Base-by-base conservation (phyloP, 441 rosid genomes). In the Flueggea neowawraea region DNA sequence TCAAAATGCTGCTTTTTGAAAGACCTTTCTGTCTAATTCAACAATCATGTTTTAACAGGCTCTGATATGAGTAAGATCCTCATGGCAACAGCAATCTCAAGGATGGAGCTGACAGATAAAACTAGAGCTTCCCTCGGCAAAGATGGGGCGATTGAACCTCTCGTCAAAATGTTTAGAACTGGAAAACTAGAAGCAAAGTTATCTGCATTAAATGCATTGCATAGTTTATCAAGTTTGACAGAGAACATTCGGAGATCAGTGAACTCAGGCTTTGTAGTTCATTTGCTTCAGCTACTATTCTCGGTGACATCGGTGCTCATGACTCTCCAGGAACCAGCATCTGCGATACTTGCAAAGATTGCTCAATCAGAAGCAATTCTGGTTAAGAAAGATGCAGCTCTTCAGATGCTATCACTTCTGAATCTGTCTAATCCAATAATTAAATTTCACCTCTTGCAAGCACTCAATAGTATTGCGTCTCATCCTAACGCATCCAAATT, bases 231-330 rank as follows among this genome's bases (percentile, higher is more conserved):
- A 39, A 74, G 50, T 64, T 68, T 67, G 78, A 61, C 74, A 0
- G 89, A 78, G 41, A 88, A 85, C 33, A 45, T 78, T 60, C 75
- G 64, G 43, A 83, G 80, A 14, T 60, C 85, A 55, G 75, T 80
- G 64, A 63, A 62, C 58, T 75, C 95, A 13, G 89, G 88, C 32
- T 77, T 85, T 32, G 82, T 80, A 15, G 67, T 57, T 10, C 73
- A 82, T 32, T 75, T 88, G 31, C 88, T 85, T 65, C 91, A 88
- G 75, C 79, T 88, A 16, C 84, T 85, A 54, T 88, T 88, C 75
- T 88, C 95, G 1, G 95, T 88, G 5, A 88, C 91, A 13, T 88
- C 89, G n/a, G 91, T 85, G 54, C 84, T 88, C 11, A 85, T 83
- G 91, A 85, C 89, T 60, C 88, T 88, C 50, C 78, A 88, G 41